These are phyloP conservation scores for Melampsora occidentalis DNA, from an alignment of 1,284 basidiomycete genomes.

Conservation along the genomic window DNA sequence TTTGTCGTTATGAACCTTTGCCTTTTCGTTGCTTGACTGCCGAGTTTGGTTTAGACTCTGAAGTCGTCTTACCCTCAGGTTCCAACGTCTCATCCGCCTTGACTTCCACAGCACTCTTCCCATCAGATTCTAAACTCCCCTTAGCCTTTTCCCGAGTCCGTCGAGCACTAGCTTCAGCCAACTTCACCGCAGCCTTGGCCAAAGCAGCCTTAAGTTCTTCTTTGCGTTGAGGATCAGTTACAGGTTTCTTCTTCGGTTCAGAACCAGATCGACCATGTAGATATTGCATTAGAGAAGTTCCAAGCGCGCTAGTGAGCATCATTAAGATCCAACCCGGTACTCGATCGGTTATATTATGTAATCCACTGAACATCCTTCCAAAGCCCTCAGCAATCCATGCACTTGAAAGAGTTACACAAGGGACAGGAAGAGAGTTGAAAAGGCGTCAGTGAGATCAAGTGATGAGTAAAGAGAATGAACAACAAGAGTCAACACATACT, in stretches of 20 bases:
- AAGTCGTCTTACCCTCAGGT: no score
- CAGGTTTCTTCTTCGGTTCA: neutral
- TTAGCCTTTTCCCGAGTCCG: neutral
- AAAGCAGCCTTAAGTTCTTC: slow-evolving; percentile 26
- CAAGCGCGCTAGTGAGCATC: slow-evolving; percentile 37
- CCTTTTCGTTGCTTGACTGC: no score
- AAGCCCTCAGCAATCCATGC: slow-evolving; percentile 25
- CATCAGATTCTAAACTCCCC: neutral
- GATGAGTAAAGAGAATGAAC: neutral
- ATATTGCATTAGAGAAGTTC: slow-evolving; percentile 38
- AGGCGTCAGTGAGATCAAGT: neutral
- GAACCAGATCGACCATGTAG: slow-evolving; percentile 12
- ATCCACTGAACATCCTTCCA: slow-evolving; percentile 13
- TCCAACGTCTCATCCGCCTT: no score
- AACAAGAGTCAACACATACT: slow-evolving; percentile 1
- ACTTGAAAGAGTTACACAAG: slow-evolving; percentile 10
- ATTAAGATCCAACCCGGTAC: slow-evolving; percentile 40
- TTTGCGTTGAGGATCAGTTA: neutral
- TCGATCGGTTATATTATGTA: slow-evolving; percentile 28
- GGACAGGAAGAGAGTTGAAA: neutral
- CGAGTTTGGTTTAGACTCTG: no score
- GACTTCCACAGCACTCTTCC: neutral
- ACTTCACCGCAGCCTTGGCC: slow-evolving; percentile 22
- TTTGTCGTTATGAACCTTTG: no score
- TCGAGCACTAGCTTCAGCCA: slow-evolving; percentile 17